phyloP scores from a whole-genome alignment of 1,284 basidiomycete species.

The Austroboletus olivaceoglutinosus region DNA sequence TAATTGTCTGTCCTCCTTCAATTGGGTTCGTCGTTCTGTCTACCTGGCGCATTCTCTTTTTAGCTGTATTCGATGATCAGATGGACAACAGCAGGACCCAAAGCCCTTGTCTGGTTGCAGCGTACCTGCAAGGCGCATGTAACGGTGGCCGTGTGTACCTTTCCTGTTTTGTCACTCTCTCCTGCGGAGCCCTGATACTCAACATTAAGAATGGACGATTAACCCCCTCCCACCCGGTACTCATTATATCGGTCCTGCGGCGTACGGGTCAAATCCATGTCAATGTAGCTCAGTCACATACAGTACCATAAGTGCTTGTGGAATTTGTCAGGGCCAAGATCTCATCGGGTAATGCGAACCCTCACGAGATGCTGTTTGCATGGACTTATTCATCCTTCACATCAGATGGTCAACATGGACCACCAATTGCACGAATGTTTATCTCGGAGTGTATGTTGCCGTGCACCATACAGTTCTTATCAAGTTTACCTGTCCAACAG shows the following conservation, averaged over 20 bases:
- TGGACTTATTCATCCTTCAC: neutral
- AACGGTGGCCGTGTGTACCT: constrained; percentile 27
- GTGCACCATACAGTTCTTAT: neutral
- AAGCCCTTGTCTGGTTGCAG: constrained; percentile 35
- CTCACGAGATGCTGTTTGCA: neutral
- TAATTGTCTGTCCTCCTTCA: constrained; percentile 18
- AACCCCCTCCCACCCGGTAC: constrained; percentile 8
- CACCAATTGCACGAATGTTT: constrained; percentile 24
- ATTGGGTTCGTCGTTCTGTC: constrained; percentile 22
- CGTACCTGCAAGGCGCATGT: constrained; percentile 35
- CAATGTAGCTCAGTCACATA: constrained; percentile 36
- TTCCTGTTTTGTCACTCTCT: neutral
- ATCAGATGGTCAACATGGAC: constrained; percentile 33
- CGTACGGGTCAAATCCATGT: constrained; percentile 20
- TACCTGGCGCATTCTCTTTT: neutral
- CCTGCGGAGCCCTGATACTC: constrained; percentile 2
- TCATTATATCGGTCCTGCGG: constrained; percentile 27
- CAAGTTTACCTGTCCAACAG: constrained; percentile 15
- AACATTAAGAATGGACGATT: constrained; percentile 23
- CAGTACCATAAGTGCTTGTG: constrained; percentile 34
- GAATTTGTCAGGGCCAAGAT: constrained; percentile 31
- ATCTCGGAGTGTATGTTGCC: constrained; percentile 17
- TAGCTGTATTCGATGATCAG: constrained; percentile 14
- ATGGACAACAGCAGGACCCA: constrained; percentile 34
- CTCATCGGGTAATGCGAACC: constrained; percentile 14